Evolutionary conservation across 163 green algal genomes (phyloP), one percentile per base, ranked within the genome.

Genomic region (Volvox carteri): DNA sequence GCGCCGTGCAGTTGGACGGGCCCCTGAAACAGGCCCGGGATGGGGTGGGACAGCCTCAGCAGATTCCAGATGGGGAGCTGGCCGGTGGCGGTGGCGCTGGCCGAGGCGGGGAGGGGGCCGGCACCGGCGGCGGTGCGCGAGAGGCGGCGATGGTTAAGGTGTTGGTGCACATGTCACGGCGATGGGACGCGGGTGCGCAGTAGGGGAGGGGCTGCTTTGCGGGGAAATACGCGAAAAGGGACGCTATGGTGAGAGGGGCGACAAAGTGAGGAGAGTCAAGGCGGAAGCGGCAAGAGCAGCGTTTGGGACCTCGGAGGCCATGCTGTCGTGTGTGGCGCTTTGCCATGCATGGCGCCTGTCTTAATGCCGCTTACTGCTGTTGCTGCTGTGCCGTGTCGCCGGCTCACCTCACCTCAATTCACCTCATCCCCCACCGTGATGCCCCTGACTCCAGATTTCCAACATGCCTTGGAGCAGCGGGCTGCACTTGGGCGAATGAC

Each of bases 121-220:
- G 50, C 30, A 33, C 30, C 28, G 46, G 30, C 30, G 16, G 19
- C 75, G 30, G 42, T 2, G n/a, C 19, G 1, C 39, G 39, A 39
- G 78, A 54, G 78, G 78, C 56, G 25, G 78, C 58, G 0, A 76
- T 86, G 78, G 41, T 42, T 25, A 62, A 86, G 58, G 42, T 86
- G 78, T 16, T 86, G 60, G 78, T 58, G 28, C 78, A 86, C 78
- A 86, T 86, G 78, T 62, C 78, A 16, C 58, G 78, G 28, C 78
- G 56, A 14, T 86, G 78, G 78, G 78, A 86, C 30, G 42, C 78
- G 50, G 78, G 78, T 86, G 42, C 9, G 77, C 18, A 41, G 68
- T 37, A 14, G 11, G 58, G 19, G 6, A 70, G 21, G 33, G 58
- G 14, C 19, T 70, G n/a, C 9, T 42, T 44, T 74, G 30, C 16